phyloP scores from a whole-genome alignment of 768 basidiomycete genomes.

The Pulveroboletus sp. region DNA sequence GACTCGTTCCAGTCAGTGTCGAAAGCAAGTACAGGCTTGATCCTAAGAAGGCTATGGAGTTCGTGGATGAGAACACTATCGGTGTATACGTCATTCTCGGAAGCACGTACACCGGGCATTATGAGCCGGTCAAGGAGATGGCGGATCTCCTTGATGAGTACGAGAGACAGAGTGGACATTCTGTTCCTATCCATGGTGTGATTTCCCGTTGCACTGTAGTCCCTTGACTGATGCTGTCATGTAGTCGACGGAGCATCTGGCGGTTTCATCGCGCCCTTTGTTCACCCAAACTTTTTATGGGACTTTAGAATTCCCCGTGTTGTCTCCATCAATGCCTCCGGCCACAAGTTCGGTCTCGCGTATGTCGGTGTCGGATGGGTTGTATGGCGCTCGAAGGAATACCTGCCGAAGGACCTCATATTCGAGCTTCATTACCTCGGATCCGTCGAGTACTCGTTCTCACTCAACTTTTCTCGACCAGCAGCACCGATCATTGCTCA shows the following conservation, averaged over 20 bases:
- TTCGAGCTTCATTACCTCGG: slow-evolving; percentile 55
- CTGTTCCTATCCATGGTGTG: slow-evolving; percentile 40
- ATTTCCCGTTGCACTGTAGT: slow-evolving; percentile 22
- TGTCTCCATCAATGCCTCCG: slow-evolving; percentile 54
- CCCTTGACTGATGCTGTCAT: slow-evolving; percentile 2
- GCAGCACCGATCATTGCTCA: slow-evolving; percentile 58
- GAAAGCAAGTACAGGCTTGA: slow-evolving; percentile 77
- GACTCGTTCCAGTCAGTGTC: slow-evolving; percentile 59
- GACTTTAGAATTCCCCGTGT: slow-evolving; percentile 59
- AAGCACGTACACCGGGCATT: slow-evolving; percentile 55
- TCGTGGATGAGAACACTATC: slow-evolving; percentile 68
- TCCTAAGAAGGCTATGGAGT: slow-evolving; percentile 57
- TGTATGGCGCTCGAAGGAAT: slow-evolving; percentile 52
- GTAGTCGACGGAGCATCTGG: slow-evolving; percentile 56
- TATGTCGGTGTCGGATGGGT: slow-evolving; percentile 64
- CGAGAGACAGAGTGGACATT: slow-evolving; percentile 41
- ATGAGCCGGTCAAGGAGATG: slow-evolving; percentile 85
- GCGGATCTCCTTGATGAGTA: slow-evolving; percentile 62
- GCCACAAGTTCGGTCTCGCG: slow-evolving; percentile 57
- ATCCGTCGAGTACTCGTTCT: slow-evolving; percentile 70
- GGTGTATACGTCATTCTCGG: slow-evolving; percentile 60
- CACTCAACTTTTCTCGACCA: slow-evolving; percentile 57
- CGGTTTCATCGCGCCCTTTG: slow-evolving; percentile 62
- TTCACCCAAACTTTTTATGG: slow-evolving; percentile 48
- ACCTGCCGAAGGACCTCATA: slow-evolving; percentile 64